Percentiles rank a stretch among this genome's conserved stretches.
These are phyloP conservation scores for Clonostachys rhizophaga DNA, from an alignment of 2,329 filamentous ascomycete species.

Conservation along the genomic window DNA sequence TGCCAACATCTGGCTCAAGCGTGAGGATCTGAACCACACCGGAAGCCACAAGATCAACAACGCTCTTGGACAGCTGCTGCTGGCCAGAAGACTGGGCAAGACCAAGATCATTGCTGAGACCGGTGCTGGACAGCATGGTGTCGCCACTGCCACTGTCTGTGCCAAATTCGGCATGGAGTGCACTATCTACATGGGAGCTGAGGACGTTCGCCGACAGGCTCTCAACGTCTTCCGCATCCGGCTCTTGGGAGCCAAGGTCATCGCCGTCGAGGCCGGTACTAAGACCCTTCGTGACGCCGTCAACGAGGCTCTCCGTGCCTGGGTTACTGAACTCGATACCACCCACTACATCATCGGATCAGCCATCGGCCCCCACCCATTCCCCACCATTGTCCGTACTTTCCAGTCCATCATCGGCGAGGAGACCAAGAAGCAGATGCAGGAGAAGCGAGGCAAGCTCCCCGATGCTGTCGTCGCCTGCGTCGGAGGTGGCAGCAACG, in stretches of 20 bases:
- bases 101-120: conserved; percentile 98
- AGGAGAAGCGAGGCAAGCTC: conserved; percentile 76
- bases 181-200: conserved; percentile 96
- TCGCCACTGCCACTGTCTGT: conserved; percentile 94
- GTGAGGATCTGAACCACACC: conserved; percentile 96
- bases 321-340: conserved; percentile 88
- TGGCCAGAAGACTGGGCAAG: conserved; percentile 85
- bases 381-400: conserved; percentile 94
- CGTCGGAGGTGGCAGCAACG: conserved; percentile 93
- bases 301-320: conserved; percentile 90
- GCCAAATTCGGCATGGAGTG: conserved; percentile 98
- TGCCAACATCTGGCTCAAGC: conserved; percentile 95
- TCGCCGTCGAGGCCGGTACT: conserved; percentile 88
- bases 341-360: conserved; percentile 99
- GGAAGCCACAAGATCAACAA: conserved; percentile 99
- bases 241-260: conserved; percentile 85
- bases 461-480: conserved; percentile 96
- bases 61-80: conserved; percentile 84
- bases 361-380: conserved; percentile 94
- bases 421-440: conserved; percentile 92
- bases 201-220: conserved; percentile 93
- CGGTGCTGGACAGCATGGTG: conserved; percentile 94
- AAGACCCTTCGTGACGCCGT: conserved; percentile 81
- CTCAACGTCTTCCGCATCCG: conserved; percentile 99
- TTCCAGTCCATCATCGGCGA: conserved; percentile 96